These are phyloP conservation scores for Coelastrella sp. DNA, from an alignment of 139 green algal species.

Conservation along the genomic window DNA sequence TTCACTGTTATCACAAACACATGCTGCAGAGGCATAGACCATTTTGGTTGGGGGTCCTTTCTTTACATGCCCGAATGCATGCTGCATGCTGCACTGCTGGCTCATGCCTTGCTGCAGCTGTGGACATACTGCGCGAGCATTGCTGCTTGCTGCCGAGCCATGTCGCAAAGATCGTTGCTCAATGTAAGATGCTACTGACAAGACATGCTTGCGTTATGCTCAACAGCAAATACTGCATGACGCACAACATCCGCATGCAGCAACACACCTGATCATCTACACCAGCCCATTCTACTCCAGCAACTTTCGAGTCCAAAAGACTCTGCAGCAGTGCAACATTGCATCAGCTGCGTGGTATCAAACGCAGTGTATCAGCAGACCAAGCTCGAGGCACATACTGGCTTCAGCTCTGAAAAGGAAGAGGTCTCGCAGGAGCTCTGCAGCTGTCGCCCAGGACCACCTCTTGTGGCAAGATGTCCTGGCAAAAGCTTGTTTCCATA, in stretches of 20 bases:
- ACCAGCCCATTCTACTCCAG: slow-evolving; percentile 46
- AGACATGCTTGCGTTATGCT: no score
- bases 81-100: no score
- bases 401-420: slow-evolving; percentile 25
- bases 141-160: no score
- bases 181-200: no score
- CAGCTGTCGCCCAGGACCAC: not conserved
- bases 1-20: slow-evolving; percentile 63
- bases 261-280: slow-evolving; percentile 45
- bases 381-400: no score
- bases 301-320: slow-evolving; percentile 22
- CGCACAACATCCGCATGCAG: not conserved
- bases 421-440: slow-evolving; percentile 30
- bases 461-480: not conserved
- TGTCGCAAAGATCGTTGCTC: no score
- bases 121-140: no score
- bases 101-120: not conserved
- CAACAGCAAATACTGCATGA: no score
- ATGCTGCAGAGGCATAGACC: slow-evolving; percentile 44
- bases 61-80: no score
- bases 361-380: no score
- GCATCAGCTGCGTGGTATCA: not conserved
- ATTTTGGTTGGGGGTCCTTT: no score
- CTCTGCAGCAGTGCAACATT: slow-evolving; percentile 10
- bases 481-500: no score